Evolutionary conservation across 306 rosid species (phyloP).

Genomic region (Lathyrus oleraceus): DNA sequence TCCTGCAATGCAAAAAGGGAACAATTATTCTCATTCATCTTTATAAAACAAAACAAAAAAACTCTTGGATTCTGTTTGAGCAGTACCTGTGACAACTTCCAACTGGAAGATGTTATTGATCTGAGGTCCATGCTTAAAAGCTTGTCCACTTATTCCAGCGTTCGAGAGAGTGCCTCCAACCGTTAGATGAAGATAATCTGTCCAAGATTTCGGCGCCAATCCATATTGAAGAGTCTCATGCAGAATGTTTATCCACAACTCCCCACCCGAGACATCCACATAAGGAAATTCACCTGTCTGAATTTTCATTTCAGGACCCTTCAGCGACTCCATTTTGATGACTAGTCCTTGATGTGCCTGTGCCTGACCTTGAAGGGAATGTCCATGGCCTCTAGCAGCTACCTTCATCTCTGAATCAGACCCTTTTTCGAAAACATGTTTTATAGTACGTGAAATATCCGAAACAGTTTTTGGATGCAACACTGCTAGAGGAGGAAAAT

Average conservation of each 20-base stretch:
- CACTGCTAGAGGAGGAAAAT: slow-evolving; percentile 74
- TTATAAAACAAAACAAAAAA: background rate
- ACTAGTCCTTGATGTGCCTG: slow-evolving; percentile 78
- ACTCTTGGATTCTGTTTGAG: slow-evolving; percentile 8
- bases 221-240: slow-evolving; percentile 81
- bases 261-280: slow-evolving; percentile 89
- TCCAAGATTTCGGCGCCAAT: slow-evolving; percentile 95
- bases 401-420: slow-evolving; percentile 59
- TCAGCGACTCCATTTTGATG: slow-evolving; percentile 75
- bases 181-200: slow-evolving; percentile 90
- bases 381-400: slow-evolving; percentile 97
- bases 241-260: slow-evolving; percentile 90
- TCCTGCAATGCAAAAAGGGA: slow-evolving; percentile 49
- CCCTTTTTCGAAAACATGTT: slow-evolving; percentile 56
- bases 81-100: slow-evolving; percentile 86
- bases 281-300: slow-evolving; percentile 57
- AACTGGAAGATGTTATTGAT: slow-evolving; percentile 76
- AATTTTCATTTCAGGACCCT: slow-evolving; percentile 51
- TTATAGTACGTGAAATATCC: slow-evolving; percentile 66
- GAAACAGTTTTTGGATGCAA: slow-evolving; percentile 70
- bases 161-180: slow-evolving; percentile 96
- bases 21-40: background rate
- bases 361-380: slow-evolving; percentile 84
- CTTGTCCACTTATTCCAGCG: slow-evolving; percentile 97
- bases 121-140: slow-evolving; percentile 95